phyloP scores from a whole-genome alignment of 2,329 filamentous ascomycete genomes.

The Ceratocystis albifundus region DNA sequence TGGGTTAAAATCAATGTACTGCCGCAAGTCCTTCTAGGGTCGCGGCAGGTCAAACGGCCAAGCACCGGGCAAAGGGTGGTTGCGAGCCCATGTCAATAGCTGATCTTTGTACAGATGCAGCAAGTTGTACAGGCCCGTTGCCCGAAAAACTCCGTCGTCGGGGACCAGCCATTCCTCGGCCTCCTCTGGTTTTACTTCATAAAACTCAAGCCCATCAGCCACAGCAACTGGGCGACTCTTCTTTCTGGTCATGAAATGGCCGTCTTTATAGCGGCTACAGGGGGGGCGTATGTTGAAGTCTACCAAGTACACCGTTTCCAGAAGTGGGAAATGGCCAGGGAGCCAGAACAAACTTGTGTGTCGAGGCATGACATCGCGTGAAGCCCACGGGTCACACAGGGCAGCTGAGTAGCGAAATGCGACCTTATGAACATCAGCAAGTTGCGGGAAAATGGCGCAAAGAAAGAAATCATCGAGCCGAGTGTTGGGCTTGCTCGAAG shows the following conservation, averaged over 20 bases:
- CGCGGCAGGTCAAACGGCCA: slow-evolving; percentile 5
- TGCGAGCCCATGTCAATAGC: slow-evolving; percentile 8
- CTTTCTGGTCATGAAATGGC: neutral
- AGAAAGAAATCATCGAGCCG: neutral
- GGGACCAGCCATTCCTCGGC: neutral
- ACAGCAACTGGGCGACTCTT: neutral
- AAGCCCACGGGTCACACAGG: slow-evolving; percentile 12
- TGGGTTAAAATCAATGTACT: slow-evolving; percentile 7
- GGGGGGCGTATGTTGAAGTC: neutral
- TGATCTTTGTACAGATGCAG: slow-evolving; percentile 13
- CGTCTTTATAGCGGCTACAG: neutral
- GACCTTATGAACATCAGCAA: slow-evolving; percentile 1
- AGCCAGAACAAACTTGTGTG: slow-evolving; percentile 10
- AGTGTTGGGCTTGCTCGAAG: slow-evolving; percentile 1
- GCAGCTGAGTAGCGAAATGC: neutral
- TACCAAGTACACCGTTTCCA: neutral
- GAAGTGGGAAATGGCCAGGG: neutral
- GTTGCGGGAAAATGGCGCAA: neutral
- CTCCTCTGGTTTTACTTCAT: slow-evolving; percentile 7
- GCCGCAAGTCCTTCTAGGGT: slow-evolving; percentile 7
- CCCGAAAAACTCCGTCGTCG: neutral
- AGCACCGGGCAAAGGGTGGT: neutral
- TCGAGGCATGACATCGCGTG: slow-evolving; percentile 6
- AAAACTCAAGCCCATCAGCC: slow-evolving; percentile 7
- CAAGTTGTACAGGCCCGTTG: slow-evolving; percentile 1